phyloP scores from a whole-genome alignment of 1,139 yeast species.

The Suhomyces bribrorum region DNA sequence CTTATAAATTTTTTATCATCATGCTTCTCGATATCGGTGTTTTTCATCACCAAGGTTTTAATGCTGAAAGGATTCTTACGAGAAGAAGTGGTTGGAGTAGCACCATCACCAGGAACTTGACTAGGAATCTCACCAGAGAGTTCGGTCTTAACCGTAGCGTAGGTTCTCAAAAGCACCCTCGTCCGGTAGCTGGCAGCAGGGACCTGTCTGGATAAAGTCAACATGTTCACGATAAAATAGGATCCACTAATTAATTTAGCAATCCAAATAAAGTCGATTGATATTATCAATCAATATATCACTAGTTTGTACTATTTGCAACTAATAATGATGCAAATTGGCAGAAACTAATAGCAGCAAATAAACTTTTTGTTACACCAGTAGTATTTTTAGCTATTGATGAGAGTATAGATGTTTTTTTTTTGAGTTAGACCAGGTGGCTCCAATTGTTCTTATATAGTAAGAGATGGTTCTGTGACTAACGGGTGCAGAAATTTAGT shows the following conservation, averaged over 20 bases:
- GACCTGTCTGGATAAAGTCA: background rate
- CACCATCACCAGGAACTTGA: background rate
- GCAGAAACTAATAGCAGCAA: too few species aligned
- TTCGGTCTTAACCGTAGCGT: background rate
- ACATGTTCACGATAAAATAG: background rate
- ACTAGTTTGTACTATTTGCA: too few species aligned
- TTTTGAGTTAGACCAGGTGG: too few species aligned
- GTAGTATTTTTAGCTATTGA: too few species aligned
- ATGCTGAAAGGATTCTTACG: constrained; percentile 21
- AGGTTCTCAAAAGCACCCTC: background rate
- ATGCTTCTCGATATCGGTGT: constrained; percentile 27
- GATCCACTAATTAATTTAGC: background rate
- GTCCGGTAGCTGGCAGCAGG: background rate
- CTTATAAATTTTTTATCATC: constrained; percentile 35
- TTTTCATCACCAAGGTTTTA: constrained; percentile 30
- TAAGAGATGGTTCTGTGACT: too few species aligned
- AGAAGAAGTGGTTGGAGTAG: background rate
- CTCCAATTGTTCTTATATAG: too few species aligned
- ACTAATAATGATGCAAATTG: too few species aligned
- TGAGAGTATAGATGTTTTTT: too few species aligned
- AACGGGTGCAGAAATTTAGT: too few species aligned
- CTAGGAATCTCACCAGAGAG: background rate
- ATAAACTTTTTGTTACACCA: too few species aligned
- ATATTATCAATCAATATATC: too few species aligned
- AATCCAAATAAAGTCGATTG: too few species aligned